phyloP scores from a whole-genome alignment of 306 rosid genomes.

The Vicia sativa region DNA sequence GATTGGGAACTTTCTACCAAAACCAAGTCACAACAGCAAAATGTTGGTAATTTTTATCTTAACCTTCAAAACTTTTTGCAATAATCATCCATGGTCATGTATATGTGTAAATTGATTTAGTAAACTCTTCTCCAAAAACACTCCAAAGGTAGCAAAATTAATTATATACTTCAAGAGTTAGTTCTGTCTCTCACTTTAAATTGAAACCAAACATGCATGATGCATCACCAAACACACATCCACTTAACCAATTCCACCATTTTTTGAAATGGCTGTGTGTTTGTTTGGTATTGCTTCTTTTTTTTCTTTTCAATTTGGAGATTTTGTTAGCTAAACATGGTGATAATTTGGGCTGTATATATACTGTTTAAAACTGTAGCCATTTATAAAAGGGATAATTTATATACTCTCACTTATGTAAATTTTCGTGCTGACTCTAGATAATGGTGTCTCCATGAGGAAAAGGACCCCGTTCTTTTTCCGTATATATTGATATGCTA shows the following conservation, averaged over 20 bases:
- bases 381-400: neutral
- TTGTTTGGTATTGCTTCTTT: neutral
- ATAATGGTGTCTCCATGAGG: neutral
- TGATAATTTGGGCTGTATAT: neutral
- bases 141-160: neutral
- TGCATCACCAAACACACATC: neutral
- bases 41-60: conserved; percentile 51
- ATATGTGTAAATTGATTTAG: neutral
- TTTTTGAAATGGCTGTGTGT: conserved; percentile 9
- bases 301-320: conserved; percentile 10
- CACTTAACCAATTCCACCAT: neutral
- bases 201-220: neutral
- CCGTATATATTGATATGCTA: neutral
- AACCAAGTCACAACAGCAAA: conserved; percentile 52
- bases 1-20: conserved; percentile 87
- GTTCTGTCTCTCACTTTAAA: neutral
- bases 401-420: neutral
- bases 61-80: conserved; percentile 7
- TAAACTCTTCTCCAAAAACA: neutral
- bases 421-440: conserved; percentile 13
- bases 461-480: neutral
- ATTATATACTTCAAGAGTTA: neutral
- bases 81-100: neutral
- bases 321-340: conserved; percentile 3
- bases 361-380: conserved; percentile 8